A percentile compares a stretch with the other conserved stretches of the same genome.
These are phyloP conservation scores for Calocybe indica DNA, from an alignment of 768 basidiomycete genomes.

Conservation along the genomic window DNA sequence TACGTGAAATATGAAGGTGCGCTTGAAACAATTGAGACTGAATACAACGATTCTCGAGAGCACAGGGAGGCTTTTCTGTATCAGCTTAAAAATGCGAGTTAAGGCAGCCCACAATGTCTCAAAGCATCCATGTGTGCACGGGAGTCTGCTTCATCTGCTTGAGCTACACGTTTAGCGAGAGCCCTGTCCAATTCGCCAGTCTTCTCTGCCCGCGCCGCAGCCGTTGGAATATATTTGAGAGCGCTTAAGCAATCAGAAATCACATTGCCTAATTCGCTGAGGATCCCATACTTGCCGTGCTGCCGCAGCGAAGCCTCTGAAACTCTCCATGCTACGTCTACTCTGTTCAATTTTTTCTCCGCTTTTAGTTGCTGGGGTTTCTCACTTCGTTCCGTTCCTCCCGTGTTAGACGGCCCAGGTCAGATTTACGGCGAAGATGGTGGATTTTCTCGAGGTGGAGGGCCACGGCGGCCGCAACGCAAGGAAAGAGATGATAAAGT, in stretches of 20 bases:
- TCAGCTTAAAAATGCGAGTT: slow-evolving; percentile 33
- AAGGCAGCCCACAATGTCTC: slow-evolving; percentile 45
- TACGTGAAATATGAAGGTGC: slow-evolving; percentile 78
- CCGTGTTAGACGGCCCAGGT: slow-evolving; percentile 61
- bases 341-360: slow-evolving; percentile 29
- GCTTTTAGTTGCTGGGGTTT: slow-evolving; percentile 34
- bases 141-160: slow-evolving; percentile 34
- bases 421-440: slow-evolving; percentile 30
- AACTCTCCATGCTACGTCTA: slow-evolving; percentile 40
- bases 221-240: slow-evolving; percentile 18
- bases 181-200: slow-evolving; percentile 19
- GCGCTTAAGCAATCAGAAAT: slow-evolving; percentile 18
- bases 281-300: slow-evolving; percentile 10
- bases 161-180: slow-evolving; percentile 43
- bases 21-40: slow-evolving; percentile 63
- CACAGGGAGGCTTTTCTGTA: slow-evolving; percentile 30
- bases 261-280: slow-evolving; percentile 11
- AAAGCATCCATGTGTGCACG: slow-evolving; percentile 20
- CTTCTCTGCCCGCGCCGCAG: background rate
- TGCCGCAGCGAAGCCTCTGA: slow-evolving; percentile 25
- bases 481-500: slow-evolving; percentile 86
- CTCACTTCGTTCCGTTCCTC: slow-evolving; percentile 41
- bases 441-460: background rate
- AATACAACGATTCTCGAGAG: slow-evolving; percentile 33
- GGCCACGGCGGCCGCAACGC: slow-evolving; percentile 41